phyloP scores from a whole-genome alignment of 352 stramenopile species.

The Thalassiosira livingstoniorum region DNA sequence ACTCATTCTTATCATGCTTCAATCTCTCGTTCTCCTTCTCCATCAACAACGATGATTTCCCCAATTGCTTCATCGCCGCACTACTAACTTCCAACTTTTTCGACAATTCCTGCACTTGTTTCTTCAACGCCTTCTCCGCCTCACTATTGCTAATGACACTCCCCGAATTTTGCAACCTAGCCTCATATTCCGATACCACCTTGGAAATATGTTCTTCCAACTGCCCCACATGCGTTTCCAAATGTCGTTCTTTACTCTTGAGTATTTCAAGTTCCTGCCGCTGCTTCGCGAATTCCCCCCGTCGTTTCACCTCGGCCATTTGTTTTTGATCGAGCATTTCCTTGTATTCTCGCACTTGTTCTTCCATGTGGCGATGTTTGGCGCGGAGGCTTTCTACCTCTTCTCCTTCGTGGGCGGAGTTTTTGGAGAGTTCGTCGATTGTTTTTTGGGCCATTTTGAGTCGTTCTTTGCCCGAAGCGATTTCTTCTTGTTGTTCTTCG shows the following conservation, averaged over 20 bases:
- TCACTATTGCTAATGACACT: constrained; percentile 34
- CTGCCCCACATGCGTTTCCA: constrained; percentile 55
- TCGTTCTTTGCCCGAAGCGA: constrained; percentile 22
- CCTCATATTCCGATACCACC: constrained; percentile 46
- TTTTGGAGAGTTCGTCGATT: background rate
- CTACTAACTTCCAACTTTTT: constrained; percentile 59
- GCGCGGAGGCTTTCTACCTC: constrained; percentile 30
- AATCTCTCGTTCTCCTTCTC: constrained; percentile 59
- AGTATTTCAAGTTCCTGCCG: constrained; percentile 57
- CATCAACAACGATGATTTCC: constrained; percentile 56
- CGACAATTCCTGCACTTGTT: constrained; percentile 49
- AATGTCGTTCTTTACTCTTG: constrained; percentile 46
- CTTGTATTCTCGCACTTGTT: constrained; percentile 40
- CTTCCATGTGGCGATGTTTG: constrained; percentile 40
- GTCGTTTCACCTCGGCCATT: constrained; percentile 56
- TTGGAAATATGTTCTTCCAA: constrained; percentile 53
- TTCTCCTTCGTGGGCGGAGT: constrained; percentile 4
- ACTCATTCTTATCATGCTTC: constrained; percentile 55
- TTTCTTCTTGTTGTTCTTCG: too few species aligned
- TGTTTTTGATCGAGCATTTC: constrained; percentile 43
- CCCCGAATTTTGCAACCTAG: constrained; percentile 26
- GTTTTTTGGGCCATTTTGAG: too few species aligned
- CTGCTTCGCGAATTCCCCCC: constrained; percentile 50
- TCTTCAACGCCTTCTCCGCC: constrained; percentile 34
- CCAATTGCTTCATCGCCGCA: constrained; percentile 57